phyloP scores from a whole-genome alignment of 345 rosid genomes.

The Xanthoceras sorbifolium region DNA sequence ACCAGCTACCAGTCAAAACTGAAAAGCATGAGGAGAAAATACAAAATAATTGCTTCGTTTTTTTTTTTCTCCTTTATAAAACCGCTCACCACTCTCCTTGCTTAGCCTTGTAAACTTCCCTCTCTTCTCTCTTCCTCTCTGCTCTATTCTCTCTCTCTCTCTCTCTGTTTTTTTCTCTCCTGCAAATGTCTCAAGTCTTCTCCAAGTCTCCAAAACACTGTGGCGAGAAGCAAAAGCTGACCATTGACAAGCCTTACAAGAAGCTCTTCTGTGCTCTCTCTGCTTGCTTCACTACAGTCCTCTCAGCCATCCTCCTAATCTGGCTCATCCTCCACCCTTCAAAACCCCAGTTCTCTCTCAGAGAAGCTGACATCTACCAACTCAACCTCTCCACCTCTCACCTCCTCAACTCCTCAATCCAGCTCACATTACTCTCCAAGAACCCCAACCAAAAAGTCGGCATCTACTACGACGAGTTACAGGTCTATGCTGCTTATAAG shows the following conservation, averaged over 20 bases:
- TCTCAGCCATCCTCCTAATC: conserved; percentile 53
- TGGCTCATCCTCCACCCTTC: conserved; percentile 78
- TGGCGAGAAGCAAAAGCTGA: conserved; percentile 43
- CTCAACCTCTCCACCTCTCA: conserved; percentile 68
- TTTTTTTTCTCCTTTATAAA: conserved; percentile 28
- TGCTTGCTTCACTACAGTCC: conserved; percentile 46
- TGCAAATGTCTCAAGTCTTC: conserved; percentile 70
- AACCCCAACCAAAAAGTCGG: conserved; percentile 79
- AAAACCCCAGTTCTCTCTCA: conserved; percentile 75
- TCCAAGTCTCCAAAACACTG: conserved; percentile 78
- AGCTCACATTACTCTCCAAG: conserved; percentile 56
- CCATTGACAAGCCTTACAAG: conserved; percentile 47
- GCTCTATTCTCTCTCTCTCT: conserved; percentile 11
- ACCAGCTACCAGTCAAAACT: conserved; percentile 28
- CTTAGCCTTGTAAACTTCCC: conserved; percentile 2
- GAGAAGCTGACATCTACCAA: conserved; percentile 56
- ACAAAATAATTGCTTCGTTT: conserved; percentile 31
- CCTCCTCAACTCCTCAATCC: conserved; percentile 82
- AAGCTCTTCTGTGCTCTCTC: conserved; percentile 59
- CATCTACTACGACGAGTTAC: conserved; percentile 75
- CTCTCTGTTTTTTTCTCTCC: not conserved
- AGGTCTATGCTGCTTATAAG: conserved; percentile 60
- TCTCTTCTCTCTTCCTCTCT: conserved; percentile 6
- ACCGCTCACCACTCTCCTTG: conserved; percentile 23
- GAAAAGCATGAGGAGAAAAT: conserved; percentile 24